Evolutionary conservation across 495 filamentous ascomycete species (phyloP), one percentile per base, ranked within the genome.

Genomic region (Penicillium atrosanguineum): DNA sequence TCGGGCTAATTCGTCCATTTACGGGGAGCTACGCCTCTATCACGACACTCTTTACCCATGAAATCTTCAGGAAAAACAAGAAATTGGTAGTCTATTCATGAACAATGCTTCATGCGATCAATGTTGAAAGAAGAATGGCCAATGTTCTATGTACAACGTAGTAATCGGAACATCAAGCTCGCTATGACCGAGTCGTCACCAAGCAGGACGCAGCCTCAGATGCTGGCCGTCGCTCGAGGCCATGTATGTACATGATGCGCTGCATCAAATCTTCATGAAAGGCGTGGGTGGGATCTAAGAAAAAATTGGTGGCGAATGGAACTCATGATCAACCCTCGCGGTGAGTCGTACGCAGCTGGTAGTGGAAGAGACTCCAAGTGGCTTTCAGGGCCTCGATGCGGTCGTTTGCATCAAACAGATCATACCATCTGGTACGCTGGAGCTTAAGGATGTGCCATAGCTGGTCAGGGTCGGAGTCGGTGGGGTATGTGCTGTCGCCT

Each of bases 301-400:
- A 44, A 25, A 31, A 39, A 19, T 46, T n/a, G n/a, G 28, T 19
- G 39, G 18, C 16, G 4, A 26, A 26, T 26, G 40, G 6, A 3
- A n/a, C 25, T 15, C 6, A 12, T 8, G 7, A 7, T 20, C 14
- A 20, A 28, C 14, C 14, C 14, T 44, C 16, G 42, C 20, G 50
- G 44, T 52, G 60, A 4, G 52, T 59, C 41, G 55, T 58, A 53
- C 88, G 76, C 79, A 91, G 85, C 58, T 86, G 67, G 66, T 79
- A 91, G 21, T 76, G 78, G 79, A 95, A 87, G 44, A 93, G 71
- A 8, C 79, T 81, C 90, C 90, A 95, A 4, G 95, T 65, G 0
- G 85, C 76, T 51, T 84, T 65, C 76, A 93, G 84, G 4, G 85
- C 85, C 60, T 87, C 82, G 14, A 88, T 61, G 16, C 91, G 75